Evolutionary conservation across 2,329 filamentous ascomycete species (phyloP).

Genomic region (Sarocladiaceae sp.): DNA sequence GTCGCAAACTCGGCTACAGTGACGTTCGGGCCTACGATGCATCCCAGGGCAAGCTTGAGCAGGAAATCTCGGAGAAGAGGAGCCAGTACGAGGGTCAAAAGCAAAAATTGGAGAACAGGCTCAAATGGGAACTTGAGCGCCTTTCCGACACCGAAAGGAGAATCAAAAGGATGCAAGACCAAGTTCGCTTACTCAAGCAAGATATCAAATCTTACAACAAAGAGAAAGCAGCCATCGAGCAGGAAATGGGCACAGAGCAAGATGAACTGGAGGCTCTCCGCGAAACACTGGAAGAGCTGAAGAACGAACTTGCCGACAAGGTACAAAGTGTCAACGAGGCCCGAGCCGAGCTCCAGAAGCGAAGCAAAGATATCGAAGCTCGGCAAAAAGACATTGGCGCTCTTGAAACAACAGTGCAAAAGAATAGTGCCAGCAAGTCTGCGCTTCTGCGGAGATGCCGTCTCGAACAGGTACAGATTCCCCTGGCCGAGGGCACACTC

Average conservation of each 20-base stretch:
- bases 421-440: conserved; percentile 79
- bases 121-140: conserved; percentile 53
- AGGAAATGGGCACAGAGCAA: conserved; percentile 65
- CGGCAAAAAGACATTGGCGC: conserved; percentile 68
- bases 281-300: conserved; percentile 66
- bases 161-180: conserved; percentile 63
- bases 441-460: conserved; percentile 83
- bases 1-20: conserved; percentile 77
- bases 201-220: conserved; percentile 67
- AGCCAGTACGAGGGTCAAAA: conserved; percentile 83
- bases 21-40: conserved; percentile 92
- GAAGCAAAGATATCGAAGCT: conserved; percentile 76
- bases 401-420: conserved; percentile 82
- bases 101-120: conserved; percentile 62
- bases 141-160: conserved; percentile 60
- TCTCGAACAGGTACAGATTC: conserved; percentile 87
- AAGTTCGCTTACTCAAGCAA: conserved; percentile 60
- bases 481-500: conserved; percentile 71
- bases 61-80: conserved; percentile 83
- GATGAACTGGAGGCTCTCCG: conserved; percentile 74
- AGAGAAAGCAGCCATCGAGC: conserved; percentile 71
- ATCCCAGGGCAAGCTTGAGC: conserved; percentile 87
- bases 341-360: conserved; percentile 75
- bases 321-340: conserved; percentile 74
- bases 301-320: conserved; percentile 62